These are phyloP conservation scores for Citrus cavaleriei DNA, from an alignment of 345 rosid genomes.

Conservation along the genomic window DNA sequence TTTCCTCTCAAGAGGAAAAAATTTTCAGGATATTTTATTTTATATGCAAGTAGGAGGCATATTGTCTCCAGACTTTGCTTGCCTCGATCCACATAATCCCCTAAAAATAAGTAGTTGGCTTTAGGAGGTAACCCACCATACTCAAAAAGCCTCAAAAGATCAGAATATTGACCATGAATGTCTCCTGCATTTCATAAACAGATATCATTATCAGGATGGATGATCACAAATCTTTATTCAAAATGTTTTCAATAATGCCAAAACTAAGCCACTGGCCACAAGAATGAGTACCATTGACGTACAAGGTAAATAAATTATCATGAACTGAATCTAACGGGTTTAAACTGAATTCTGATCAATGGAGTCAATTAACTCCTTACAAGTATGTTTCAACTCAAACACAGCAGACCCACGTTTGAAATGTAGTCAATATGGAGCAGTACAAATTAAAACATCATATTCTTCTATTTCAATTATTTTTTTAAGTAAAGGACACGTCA, in stretches of 20 bases:
- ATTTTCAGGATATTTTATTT: conserved; percentile 61
- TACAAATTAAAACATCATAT: not conserved
- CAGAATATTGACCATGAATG: conserved; percentile 85
- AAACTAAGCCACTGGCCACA: not conserved
- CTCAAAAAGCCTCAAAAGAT: conserved; percentile 80
- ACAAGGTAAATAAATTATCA: not conserved
- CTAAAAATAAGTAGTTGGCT: conserved; percentile 75
- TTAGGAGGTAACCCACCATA: conserved; percentile 79
- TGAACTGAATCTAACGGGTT: not conserved
- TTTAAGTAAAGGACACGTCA: not conserved
- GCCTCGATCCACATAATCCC: conserved; percentile 88
- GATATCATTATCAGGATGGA: not conserved
- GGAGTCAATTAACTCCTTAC: not conserved
- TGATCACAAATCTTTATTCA: not conserved
- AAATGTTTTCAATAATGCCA: not conserved
- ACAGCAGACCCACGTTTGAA: not conserved
- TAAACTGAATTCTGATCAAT: not conserved
- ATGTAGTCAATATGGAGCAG: not conserved
- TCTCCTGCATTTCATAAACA: conserved; percentile 56
- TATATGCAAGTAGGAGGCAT: conserved; percentile 68
- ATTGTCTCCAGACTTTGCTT: conserved; percentile 79
- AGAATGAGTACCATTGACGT: not conserved
- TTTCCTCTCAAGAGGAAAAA: conserved; percentile 70
- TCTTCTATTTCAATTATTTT: not conserved
- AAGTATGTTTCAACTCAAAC: not conserved